Conservation (phyloP, 805 yeast genomes). For the Yarrowia sp. region DNA sequence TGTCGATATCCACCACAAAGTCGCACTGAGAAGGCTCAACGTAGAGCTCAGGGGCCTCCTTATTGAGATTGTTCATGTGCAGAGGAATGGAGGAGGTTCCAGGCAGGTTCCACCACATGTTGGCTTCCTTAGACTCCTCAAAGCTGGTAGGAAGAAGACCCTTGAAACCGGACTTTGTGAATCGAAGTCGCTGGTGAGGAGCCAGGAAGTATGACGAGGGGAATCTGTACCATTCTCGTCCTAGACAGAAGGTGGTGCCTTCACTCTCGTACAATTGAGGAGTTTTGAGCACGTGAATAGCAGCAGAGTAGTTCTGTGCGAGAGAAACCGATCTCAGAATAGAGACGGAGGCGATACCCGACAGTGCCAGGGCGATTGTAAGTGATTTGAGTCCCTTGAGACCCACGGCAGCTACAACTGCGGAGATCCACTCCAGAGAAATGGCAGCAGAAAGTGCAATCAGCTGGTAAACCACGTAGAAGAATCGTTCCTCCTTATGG, state of each 20-base stretch:
- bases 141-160: conserved; percentile 91
- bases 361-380: conserved; percentile 11
- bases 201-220: conserved; percentile 85
- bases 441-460: conserved; percentile 63
- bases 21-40: conserved; percentile 55
- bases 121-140: conserved; percentile 44
- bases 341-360: conserved; percentile 38
- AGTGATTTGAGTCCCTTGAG: conserved; percentile 20
- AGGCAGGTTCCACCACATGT: conserved; percentile 34
- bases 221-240: conserved; percentile 92
- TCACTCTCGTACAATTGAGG: conserved; percentile 41
- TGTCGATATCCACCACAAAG: conserved; percentile 63
- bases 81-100: conserved; percentile 49
- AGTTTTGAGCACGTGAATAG: conserved; percentile 55
- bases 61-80: conserved; percentile 74
- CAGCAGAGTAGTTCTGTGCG: conserved; percentile 68
- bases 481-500: conserved; percentile 89
- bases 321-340: conserved; percentile 59
- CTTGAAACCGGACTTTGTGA: conserved; percentile 73
- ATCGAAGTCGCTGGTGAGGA: conserved; percentile 58
- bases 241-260: conserved; percentile 69
- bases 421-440: conserved; percentile 37
- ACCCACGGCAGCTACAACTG: background rate
- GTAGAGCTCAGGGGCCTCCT: conserved; percentile 60
- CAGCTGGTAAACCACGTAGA: conserved; percentile 80